Percentiles rank a stretch among this genome's conserved stretches.
These are phyloP conservation scores for Sarocladium brachiariae DNA, from an alignment of 2,329 filamentous ascomycete species.

Conservation along the genomic window DNA sequence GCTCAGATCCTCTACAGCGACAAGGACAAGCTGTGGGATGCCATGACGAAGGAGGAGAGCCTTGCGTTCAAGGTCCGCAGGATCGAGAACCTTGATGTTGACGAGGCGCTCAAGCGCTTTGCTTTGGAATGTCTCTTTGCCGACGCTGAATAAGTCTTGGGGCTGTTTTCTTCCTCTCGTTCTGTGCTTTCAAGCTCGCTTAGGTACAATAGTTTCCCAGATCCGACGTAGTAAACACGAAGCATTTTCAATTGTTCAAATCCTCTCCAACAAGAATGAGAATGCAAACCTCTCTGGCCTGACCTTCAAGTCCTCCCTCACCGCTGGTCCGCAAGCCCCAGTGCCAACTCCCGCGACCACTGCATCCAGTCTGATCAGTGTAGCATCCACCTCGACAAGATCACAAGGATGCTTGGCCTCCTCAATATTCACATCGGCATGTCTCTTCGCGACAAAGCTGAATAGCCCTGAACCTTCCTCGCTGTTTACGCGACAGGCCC, in stretches of 20 bases:
- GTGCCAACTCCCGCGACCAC: slow-evolving; percentile 37
- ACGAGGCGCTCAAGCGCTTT: not conserved
- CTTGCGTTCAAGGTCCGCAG: not conserved
- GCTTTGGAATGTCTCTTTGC: slow-evolving; percentile 1
- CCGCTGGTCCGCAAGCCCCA: slow-evolving; percentile 35
- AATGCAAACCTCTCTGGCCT: slow-evolving; percentile 12
- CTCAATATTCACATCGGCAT: slow-evolving; percentile 41
- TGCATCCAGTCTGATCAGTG: slow-evolving; percentile 29
- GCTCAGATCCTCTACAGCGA: not conserved
- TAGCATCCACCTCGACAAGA: slow-evolving; percentile 39
- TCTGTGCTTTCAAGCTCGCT: too few relatives aligned
- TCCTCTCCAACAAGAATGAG: slow-evolving; percentile 5
- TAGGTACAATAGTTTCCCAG: too few relatives aligned
- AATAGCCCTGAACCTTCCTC: not conserved
- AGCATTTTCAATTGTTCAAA: slow-evolving; percentile 1
- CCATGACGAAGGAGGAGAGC: not conserved
- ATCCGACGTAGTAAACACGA: not conserved
- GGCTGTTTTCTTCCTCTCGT: not conserved
- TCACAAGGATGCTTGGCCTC: slow-evolving; percentile 55
- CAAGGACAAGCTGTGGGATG: slow-evolving; percentile 1
- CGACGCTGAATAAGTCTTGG: not conserved
- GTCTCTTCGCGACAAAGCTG: slow-evolving; percentile 9
- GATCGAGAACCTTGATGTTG: not conserved
- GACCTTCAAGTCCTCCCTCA: slow-evolving; percentile 31
- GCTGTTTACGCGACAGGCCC: slow-evolving; percentile 10